These are phyloP conservation scores for Alternaria hordeiaustralica DNA, from an alignment of 2,329 filamentous ascomycete species.

Conservation along the genomic window DNA sequence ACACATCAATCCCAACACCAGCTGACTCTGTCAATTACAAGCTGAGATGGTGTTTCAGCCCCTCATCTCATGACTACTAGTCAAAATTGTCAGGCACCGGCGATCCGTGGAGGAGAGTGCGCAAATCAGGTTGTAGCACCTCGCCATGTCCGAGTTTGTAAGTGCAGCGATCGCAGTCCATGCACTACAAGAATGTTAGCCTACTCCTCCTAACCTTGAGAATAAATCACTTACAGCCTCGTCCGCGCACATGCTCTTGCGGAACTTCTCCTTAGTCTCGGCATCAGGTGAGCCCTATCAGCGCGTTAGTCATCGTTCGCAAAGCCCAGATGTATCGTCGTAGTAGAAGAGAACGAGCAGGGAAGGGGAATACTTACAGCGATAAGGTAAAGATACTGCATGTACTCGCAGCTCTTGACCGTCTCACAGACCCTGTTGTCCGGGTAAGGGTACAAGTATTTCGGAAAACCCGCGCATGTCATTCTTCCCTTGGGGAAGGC, in stretches of 20 bases:
- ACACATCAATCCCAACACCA: neutral
- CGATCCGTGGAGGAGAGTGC: constrained; percentile 1
- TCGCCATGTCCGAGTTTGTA: neutral
- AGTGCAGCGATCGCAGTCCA: constrained; percentile 12
- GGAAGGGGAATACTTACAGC: neutral
- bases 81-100: neutral
- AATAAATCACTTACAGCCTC: constrained; percentile 1
- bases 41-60: neutral
- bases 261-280: neutral
- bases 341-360: neutral
- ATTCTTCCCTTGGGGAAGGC: neutral
- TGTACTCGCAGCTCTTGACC: neutral
- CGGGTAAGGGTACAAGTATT: neutral
- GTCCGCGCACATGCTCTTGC: constrained; percentile 3
- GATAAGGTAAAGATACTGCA: neutral
- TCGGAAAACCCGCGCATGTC: neutral
- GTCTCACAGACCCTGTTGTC: neutral
- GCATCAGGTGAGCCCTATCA: neutral
- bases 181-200: constrained; percentile 2
- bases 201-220: neutral
- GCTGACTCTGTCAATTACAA: neutral
- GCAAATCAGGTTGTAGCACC: neutral
- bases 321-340: neutral
- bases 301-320: neutral
- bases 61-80: neutral